phyloP scores from a whole-genome alignment of 2,329 filamentous ascomycete genomes.

The Pseudonectria foliicola region DNA sequence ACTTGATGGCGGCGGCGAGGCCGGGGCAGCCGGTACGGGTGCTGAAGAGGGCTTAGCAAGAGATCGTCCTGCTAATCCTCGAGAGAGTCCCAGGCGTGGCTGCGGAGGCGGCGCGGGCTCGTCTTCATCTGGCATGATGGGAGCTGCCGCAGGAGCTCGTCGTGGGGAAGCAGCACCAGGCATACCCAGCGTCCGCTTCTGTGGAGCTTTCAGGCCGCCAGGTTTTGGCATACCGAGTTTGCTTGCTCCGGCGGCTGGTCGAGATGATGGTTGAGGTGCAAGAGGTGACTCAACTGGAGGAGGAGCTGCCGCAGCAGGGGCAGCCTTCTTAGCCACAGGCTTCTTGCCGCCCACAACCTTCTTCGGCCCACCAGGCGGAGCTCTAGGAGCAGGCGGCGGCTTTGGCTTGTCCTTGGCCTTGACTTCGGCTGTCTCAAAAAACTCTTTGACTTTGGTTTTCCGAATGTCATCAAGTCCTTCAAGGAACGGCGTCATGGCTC shows the following conservation, averaged over 20 bases:
- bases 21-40: constrained; percentile 41
- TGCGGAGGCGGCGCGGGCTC: constrained; percentile 52
- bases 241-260: constrained; percentile 35
- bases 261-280: constrained; percentile 51
- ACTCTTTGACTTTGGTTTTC: constrained; percentile 94
- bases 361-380: constrained; percentile 41
- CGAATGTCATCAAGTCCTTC: constrained; percentile 93
- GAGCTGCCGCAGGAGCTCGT: constrained; percentile 39
- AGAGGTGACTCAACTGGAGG: constrained; percentile 45
- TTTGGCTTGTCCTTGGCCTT: constrained; percentile 67
- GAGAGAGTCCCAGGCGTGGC: constrained; percentile 59
- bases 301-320: constrained; percentile 33
- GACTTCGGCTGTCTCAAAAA: constrained; percentile 55
- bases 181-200: constrained; percentile 45
- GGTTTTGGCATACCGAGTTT: constrained; percentile 50
- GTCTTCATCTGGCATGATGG: constrained; percentile 48
- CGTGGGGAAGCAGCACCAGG: constrained; percentile 48
- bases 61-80: constrained; percentile 78
- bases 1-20: constrained; percentile 52
- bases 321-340: constrained; percentile 39
- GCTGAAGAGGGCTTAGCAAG: constrained; percentile 65
- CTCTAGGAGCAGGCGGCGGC: constrained; percentile 53
- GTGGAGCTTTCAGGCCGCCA: constrained; percentile 53
- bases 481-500: constrained; percentile 86
- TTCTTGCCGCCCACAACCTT: constrained; percentile 39